These are phyloP conservation scores for Camellia granthamiana DNA, from an alignment of 148 eudicot genomes.

Conservation along the genomic window DNA sequence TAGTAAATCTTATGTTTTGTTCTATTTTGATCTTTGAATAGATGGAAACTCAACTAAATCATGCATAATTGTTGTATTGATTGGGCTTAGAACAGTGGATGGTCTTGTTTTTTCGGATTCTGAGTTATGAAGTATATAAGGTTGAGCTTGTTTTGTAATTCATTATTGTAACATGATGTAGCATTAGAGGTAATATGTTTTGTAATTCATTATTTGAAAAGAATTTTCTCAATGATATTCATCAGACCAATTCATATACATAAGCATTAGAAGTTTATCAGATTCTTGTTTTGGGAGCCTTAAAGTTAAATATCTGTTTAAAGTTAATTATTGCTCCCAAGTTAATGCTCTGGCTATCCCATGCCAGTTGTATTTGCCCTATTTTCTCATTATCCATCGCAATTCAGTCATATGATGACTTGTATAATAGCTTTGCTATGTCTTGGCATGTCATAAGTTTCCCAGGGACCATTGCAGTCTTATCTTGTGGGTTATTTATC, in stretches of 20 bases:
- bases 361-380: too few species aligned
- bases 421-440: not conserved
- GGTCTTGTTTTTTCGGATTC: not conserved
- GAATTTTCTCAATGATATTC: too few species aligned
- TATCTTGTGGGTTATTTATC: not conserved
- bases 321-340: too few species aligned
- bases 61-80: constrained; percentile 1
- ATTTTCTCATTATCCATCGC: too few species aligned
- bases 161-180: not conserved
- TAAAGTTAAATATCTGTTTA: too few species aligned
- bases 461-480: not conserved
- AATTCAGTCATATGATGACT: too few species aligned
- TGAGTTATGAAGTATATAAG: not conserved
- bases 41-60: not conserved
- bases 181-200: not conserved
- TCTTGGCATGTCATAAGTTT: not conserved
- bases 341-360: too few species aligned
- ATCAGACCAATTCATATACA: too few species aligned
- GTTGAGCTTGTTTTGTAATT: not conserved
- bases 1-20: not conserved
- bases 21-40: not conserved
- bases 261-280: too few species aligned
- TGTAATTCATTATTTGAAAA: too few species aligned
- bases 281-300: too few species aligned
- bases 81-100: not conserved